Percentiles rank a stretch among this genome's conserved stretches.
Conservation (phyloP, 768 basidiomycete species). For the Cubamyces sp. region DNA sequence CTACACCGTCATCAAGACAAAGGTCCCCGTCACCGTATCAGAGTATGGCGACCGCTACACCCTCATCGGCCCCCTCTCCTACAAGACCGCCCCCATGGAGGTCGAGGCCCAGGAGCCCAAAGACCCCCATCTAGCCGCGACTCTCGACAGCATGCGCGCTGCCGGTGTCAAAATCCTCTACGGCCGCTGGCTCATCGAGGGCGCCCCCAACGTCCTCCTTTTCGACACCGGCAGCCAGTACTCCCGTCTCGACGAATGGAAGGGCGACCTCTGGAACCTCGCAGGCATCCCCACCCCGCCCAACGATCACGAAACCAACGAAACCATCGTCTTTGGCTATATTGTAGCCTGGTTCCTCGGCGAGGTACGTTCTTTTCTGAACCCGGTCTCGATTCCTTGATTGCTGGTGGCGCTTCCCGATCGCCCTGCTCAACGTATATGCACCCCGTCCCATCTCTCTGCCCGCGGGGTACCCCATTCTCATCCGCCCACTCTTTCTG, state of each 20-base stretch:
- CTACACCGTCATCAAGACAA: slow-evolving; percentile 99
- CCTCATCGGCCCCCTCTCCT: slow-evolving; percentile 95
- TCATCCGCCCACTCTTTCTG: not conserved
- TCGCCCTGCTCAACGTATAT: not conserved
- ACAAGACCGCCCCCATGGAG: slow-evolving; percentile 99
- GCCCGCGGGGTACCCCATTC: not conserved
- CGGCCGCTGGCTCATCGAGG: slow-evolving; percentile 98
- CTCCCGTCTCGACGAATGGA: slow-evolving; percentile 95
- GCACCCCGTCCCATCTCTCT: slow-evolving; percentile 1
- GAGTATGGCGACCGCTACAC: slow-evolving; percentile 96
- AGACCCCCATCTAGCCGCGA: slow-evolving; percentile 74
- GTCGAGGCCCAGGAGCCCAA: slow-evolving; percentile 92
- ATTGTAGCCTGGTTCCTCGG: slow-evolving; percentile 99
- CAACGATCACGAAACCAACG: slow-evolving; percentile 97
- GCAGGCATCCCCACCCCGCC: slow-evolving; percentile 98
- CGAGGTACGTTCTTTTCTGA: slow-evolving; percentile 61
- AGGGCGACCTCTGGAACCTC: slow-evolving; percentile 96
- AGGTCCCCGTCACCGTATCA: slow-evolving; percentile 95
- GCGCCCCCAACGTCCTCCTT: slow-evolving; percentile 90
- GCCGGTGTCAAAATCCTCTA: slow-evolving; percentile 95
- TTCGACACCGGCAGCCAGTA: slow-evolving; percentile 94
- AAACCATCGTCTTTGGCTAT: slow-evolving; percentile 96
- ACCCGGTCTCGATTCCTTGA: not conserved
- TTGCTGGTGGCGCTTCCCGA: not conserved
- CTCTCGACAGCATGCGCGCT: slow-evolving; percentile 81